Evolutionary conservation across 2,329 filamentous ascomycete genomes (phyloP).

Genomic region (Dendrostoma leiphaemia): DNA sequence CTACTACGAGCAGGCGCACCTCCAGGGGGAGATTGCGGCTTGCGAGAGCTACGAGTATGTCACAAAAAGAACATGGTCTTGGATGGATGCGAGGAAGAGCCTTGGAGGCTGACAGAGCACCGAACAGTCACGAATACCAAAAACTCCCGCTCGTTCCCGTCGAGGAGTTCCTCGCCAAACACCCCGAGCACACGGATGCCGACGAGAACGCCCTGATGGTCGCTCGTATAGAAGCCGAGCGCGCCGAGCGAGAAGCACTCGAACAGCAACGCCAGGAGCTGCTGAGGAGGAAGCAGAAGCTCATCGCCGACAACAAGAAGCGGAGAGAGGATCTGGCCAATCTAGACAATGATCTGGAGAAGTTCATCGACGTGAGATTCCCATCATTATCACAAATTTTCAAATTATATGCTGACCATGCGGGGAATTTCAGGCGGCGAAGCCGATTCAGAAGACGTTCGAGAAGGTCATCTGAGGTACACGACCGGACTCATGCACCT

Average conservation of each 20-base stretch:
- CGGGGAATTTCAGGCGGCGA: conserved; percentile 61
- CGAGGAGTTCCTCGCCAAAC: conserved; percentile 74
- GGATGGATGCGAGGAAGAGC: not conserved
- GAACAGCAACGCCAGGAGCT: conserved; percentile 81
- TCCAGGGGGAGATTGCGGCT: conserved; percentile 84
- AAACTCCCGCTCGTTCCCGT: conserved; percentile 80
- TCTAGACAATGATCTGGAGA: conserved; percentile 87
- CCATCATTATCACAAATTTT: too few relatives aligned
- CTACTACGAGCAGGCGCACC: conserved; percentile 91
- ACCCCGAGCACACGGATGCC: conserved; percentile 70
- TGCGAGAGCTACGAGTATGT: conserved; percentile 90
- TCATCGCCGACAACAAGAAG: conserved; percentile 76
- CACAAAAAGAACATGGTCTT: not conserved
- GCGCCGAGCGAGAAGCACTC: conserved; percentile 76
- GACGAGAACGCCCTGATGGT: conserved; percentile 83
- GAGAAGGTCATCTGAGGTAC: conserved; percentile 62
- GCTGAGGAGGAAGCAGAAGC: conserved; percentile 62
- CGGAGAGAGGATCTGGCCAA: conserved; percentile 90
- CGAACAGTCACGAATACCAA: conserved; percentile 77
- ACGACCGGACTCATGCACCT: too few relatives aligned
- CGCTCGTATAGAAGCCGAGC: conserved; percentile 87
- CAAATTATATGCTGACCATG: conserved; percentile 21
- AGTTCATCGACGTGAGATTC: conserved; percentile 77
- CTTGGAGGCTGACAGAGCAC: not conserved
- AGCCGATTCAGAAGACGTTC: conserved; percentile 83